Evolutionary conservation across 768 basidiomycete species (phyloP).

Genomic region (Termitomyces titanicus): DNA sequence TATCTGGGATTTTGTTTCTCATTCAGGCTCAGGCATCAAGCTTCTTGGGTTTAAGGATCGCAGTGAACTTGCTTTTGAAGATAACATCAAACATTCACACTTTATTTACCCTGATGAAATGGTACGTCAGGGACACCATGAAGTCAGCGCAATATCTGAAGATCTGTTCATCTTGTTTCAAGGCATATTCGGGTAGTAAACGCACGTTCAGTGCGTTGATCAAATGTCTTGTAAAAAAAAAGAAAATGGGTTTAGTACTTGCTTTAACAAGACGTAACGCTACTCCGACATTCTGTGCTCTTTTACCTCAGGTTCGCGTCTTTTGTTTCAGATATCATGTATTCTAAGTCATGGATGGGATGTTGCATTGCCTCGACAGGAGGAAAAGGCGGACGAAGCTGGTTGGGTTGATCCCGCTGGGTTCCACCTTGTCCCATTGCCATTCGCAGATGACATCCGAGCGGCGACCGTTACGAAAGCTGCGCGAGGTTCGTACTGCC

Average conservation of each 20-base stretch:
- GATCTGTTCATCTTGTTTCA: background rate
- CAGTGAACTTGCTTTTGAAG: conserved; percentile 69
- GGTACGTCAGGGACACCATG: conserved; percentile 37
- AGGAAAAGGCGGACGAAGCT: conserved; percentile 63
- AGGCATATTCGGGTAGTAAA: conserved; percentile 87
- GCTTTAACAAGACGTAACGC: conserved; percentile 67
- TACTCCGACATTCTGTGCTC: conserved; percentile 74
- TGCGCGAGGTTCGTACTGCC: conserved; percentile 47
- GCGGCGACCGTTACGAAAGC: conserved; percentile 66
- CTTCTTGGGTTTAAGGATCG: conserved; percentile 89
- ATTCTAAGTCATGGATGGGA: background rate
- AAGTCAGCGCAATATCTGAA: background rate
- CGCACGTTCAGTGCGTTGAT: conserved; percentile 88
- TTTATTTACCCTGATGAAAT: conserved; percentile 93
- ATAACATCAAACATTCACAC: conserved; percentile 87
- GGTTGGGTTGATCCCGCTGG: conserved; percentile 86
- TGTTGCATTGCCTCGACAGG: conserved; percentile 33
- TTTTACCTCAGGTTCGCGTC: conserved; percentile 75
- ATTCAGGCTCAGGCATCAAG: conserved; percentile 61
- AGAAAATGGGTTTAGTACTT: conserved; percentile 79
- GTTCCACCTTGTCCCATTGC: conserved; percentile 89
- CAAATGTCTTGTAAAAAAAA: conserved; percentile 75
- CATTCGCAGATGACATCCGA: conserved; percentile 93
- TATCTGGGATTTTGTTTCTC: background rate
- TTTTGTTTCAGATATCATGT: background rate